These are phyloP conservation scores for Avena atlantica DNA, from an alignment of 176 grass and related monocot species.

Conservation along the genomic window DNA sequence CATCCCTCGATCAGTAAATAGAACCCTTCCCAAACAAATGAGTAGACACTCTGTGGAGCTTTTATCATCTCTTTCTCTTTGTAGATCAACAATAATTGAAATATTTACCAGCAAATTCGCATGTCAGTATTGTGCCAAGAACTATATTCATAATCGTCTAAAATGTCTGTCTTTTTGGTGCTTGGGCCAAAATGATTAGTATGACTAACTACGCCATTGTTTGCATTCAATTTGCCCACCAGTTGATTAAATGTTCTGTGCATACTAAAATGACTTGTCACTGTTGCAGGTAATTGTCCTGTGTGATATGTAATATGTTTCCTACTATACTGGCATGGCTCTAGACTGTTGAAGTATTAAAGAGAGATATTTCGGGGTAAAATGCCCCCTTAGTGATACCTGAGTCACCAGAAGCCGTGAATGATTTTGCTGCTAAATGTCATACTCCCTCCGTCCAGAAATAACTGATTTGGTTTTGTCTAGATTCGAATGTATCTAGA, in stretches of 20 bases:
- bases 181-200: not conserved
- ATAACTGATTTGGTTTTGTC: no score
- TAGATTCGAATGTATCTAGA: no score
- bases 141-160: not conserved
- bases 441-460: not conserved
- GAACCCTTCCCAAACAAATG: not conserved
- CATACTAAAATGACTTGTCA: not conserved
- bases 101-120: not conserved
- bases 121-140: not conserved
- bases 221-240: not conserved
- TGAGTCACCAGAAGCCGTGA: not conserved
- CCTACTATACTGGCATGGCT: not conserved
- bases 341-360: not conserved
- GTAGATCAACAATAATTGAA: not conserved
- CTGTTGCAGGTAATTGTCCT: slow-evolving; percentile 27
- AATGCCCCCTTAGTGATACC: not conserved
- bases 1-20: not conserved
- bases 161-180: not conserved
- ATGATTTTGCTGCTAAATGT: not conserved
- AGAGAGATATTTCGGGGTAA: not conserved
- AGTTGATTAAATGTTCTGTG: not conserved
- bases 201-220: not conserved
- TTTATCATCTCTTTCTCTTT: not conserved
- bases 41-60: not conserved
- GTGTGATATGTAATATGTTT: slow-evolving; percentile 15